phyloP scores from a whole-genome alignment of 2,329 filamentous ascomycete species.

The Apiospora koreana region DNA sequence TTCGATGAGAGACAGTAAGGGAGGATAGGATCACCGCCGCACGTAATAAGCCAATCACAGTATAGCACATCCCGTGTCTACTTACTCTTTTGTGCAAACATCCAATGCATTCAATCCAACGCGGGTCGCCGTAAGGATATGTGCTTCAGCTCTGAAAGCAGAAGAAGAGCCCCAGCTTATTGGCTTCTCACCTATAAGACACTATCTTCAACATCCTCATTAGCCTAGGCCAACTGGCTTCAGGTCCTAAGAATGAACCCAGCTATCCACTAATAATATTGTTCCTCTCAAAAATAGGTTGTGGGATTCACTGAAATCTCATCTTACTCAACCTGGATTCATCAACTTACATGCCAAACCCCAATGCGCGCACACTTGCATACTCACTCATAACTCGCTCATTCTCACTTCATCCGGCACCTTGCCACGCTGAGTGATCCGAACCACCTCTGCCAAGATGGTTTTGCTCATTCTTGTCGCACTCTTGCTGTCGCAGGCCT shows the following conservation, averaged over 20 bases:
- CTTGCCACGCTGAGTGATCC: background rate
- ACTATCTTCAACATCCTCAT: background rate
- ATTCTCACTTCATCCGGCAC: background rate
- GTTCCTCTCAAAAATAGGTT: too few relatives aligned
- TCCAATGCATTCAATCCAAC: background rate
- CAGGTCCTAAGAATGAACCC: too few relatives aligned
- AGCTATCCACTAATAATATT: background rate
- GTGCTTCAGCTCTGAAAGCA: background rate
- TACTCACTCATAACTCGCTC: background rate
- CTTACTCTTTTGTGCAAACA: rapidly evolving
- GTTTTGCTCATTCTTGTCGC: background rate
- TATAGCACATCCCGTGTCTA: background rate
- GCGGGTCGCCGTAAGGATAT: background rate
- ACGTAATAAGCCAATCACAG: background rate
- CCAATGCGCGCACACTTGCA: background rate
- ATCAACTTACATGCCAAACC: background rate
- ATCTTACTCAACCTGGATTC: background rate
- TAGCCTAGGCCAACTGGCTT: background rate
- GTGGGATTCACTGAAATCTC: background rate
- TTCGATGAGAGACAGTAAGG: background rate
- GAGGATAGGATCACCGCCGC: background rate
- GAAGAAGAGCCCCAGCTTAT: too few relatives aligned
- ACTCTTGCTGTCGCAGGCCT: background rate
- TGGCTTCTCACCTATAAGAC: background rate
- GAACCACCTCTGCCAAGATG: background rate